Conservation (phyloP, 148 eudicot species). For the Diospyros kaki region DNA sequence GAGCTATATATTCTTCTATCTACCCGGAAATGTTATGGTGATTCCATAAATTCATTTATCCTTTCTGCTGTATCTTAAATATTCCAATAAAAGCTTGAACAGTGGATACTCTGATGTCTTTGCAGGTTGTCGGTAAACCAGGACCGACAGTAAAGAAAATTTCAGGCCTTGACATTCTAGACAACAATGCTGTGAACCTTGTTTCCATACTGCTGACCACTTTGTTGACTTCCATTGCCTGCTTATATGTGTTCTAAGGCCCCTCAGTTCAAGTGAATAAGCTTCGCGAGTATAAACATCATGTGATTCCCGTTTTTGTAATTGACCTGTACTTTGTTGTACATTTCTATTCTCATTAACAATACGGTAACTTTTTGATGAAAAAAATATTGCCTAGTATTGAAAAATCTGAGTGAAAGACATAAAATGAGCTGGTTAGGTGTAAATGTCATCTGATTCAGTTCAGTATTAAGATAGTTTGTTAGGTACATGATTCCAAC, state of each 20-base stretch:
- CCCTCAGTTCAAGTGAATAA: not conserved
- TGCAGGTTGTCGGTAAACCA: conserved; percentile 59
- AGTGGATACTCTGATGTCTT: not conserved
- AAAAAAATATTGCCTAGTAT: not conserved
- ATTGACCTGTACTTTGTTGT: not conserved
- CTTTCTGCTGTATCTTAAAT: too few species aligned
- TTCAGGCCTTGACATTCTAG: conserved; percentile 49
- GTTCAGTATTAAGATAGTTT: too few species aligned
- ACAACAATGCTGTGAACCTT: conserved; percentile 58
- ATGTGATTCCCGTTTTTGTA: not conserved
- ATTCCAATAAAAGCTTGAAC: not conserved
- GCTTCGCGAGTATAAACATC: not conserved
- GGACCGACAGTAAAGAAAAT: conserved; percentile 60
- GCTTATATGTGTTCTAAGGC: conserved; percentile 38
- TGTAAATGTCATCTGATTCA: too few species aligned
- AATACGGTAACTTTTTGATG: not conserved
- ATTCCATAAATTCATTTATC: too few species aligned
- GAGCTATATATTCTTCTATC: too few species aligned
- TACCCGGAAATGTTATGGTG: too few species aligned
- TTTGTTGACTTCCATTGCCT: conserved; percentile 38
- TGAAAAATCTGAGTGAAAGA: too few species aligned
- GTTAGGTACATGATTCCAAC: too few species aligned
- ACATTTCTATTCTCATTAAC: not conserved
- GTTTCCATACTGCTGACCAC: conserved; percentile 45
- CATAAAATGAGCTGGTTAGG: too few species aligned